Conservation (phyloP, 2,329 filamentous ascomycete genomes). For the Colletotrichum truncatum region DNA sequence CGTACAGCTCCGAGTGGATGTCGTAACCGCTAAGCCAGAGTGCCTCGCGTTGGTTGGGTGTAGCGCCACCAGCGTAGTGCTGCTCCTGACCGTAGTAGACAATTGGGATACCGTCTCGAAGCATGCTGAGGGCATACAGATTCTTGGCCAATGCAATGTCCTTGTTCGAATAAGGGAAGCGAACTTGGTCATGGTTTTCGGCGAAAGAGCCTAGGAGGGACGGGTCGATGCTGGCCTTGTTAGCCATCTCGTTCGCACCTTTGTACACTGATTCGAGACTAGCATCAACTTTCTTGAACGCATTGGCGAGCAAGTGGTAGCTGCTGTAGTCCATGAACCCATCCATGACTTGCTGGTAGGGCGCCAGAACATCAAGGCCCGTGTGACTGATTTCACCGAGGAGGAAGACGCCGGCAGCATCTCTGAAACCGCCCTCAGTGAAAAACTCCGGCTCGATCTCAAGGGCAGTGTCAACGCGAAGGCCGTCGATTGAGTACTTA, state of each 20-base stretch:
- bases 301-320: slow-evolving; percentile 44
- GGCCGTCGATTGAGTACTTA: slow-evolving; percentile 71
- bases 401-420: slow-evolving; percentile 65
- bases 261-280: slow-evolving; percentile 41
- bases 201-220: slow-evolving; percentile 51
- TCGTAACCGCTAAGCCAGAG: slow-evolving; percentile 62
- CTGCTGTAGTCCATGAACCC: slow-evolving; percentile 69
- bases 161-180: slow-evolving; percentile 56
- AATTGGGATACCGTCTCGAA: slow-evolving; percentile 69
- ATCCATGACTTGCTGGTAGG: slow-evolving; percentile 62
- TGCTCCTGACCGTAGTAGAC: slow-evolving; percentile 75
- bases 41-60: slow-evolving; percentile 63
- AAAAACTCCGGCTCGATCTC: slow-evolving; percentile 70
- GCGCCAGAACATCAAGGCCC: slow-evolving; percentile 56
- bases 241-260: slow-evolving; percentile 27
- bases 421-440: slow-evolving; percentile 53
- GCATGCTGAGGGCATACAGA: slow-evolving; percentile 66
- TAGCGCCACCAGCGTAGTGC: slow-evolving; percentile 57
- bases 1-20: slow-evolving; percentile 56
- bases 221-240: slow-evolving; percentile 36
- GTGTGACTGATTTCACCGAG: slow-evolving; percentile 69
- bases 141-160: slow-evolving; percentile 69
- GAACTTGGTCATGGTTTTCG: slow-evolving; percentile 68
- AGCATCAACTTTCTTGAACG: not conserved
- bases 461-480: slow-evolving; percentile 70